Evolutionary conservation across 164 flowering plant genomes (phyloP), one percentile per base, ranked within the genome.

Genomic region (Kingdonia uniflora): DNA sequence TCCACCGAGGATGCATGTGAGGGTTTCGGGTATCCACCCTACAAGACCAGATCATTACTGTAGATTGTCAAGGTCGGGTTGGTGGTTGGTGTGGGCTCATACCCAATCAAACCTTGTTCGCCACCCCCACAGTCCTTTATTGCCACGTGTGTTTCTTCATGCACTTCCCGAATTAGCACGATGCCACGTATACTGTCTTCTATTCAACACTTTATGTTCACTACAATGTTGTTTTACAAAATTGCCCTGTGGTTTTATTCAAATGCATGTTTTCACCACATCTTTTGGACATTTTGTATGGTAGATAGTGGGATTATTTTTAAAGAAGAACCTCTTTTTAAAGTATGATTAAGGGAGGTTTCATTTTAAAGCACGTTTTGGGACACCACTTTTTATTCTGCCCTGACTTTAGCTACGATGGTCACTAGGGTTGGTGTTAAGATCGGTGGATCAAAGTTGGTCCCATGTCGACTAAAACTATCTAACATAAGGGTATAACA

Each of bases 61-160:
- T 47, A 47, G 26, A 6, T 47, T 47, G 25, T 19, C 12, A 2
- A 16, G 29, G 51, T 20, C 23, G 15, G 51, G 51, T 47, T 47
- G 51, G 25, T 47, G 15, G 51, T 10, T 20, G 29, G 17, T 47
- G 29, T 1, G 51, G 35, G 35, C 4, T 29, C 35, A n/a, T 29
- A 47, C 13, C 51, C 1, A 24, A 14, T 20, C 14, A 19, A 19
- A 24, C n/a, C 23, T 47, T 47, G 15, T 47, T 47, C 14, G 14
- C 7, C 11, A 20, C n/a, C 25, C 11, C 14, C 13, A 22, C 10
- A 44, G 2, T 12, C 19, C 11, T 44, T 17, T 19, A 29, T 4
- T 44, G 51, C 51, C 51, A 47, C 21, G 51, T 22, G 51, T 47
- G 25, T 21, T 19, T 21, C 14, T 13, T 47, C 51, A 20, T 47